phyloP scores from a whole-genome alignment of 176 grass and related monocot species.

The Eleusine coracana region DNA sequence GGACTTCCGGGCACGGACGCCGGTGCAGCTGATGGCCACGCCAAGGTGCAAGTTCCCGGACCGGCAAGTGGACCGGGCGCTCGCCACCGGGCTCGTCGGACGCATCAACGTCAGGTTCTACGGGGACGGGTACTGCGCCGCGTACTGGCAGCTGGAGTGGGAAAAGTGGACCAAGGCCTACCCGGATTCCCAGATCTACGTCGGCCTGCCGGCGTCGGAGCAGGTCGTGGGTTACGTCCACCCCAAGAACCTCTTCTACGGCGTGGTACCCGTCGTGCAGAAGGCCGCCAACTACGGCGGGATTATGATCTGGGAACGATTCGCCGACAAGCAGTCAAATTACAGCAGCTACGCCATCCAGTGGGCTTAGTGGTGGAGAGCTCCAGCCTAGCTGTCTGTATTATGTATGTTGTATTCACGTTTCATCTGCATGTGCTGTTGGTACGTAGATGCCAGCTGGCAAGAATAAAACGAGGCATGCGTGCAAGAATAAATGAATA shows the following conservation, averaged over 20 bases:
- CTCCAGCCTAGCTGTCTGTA: not conserved
- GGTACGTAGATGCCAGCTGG: not conserved
- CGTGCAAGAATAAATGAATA: not conserved
- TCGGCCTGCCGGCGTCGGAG: constrained; percentile 41
- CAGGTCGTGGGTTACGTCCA: constrained; percentile 16
- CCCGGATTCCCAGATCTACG: not conserved
- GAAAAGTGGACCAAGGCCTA: constrained; percentile 31
- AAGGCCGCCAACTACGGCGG: constrained; percentile 38
- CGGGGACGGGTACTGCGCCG: constrained; percentile 17
- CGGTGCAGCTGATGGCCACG: constrained; percentile 35
- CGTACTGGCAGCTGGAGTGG: constrained; percentile 34
- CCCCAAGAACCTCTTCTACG: constrained; percentile 44
- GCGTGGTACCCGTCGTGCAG: constrained; percentile 23
- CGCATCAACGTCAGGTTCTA: constrained; percentile 37
- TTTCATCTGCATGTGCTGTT: not conserved
- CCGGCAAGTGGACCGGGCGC: not conserved
- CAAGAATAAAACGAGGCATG: not conserved
- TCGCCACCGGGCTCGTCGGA: constrained; percentile 13
- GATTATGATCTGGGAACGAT: constrained; percentile 33
- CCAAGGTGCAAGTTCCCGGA: constrained; percentile 8
- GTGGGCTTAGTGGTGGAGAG: not conserved
- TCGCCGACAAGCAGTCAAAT: constrained; percentile 21
- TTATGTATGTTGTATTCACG: not conserved
- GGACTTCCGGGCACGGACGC: constrained; percentile 12
- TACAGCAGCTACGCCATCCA: constrained; percentile 27